Percentiles rank a stretch among this genome's conserved stretches.
Evolutionary conservation across 345 rosid species (phyloP).

Genomic region (Angophora floribunda): DNA sequence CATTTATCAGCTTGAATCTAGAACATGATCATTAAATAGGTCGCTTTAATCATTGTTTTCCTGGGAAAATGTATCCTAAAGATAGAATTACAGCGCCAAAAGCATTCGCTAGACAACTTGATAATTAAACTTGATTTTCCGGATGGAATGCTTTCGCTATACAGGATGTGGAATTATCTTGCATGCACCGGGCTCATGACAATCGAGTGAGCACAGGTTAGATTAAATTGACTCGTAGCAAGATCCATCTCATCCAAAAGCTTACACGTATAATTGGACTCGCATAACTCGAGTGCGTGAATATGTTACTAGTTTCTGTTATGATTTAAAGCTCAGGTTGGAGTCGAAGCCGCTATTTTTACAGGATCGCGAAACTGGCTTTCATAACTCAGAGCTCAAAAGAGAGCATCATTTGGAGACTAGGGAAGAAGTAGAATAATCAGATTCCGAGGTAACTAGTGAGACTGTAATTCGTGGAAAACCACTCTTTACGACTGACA

Average conservation of each 20-base stretch:
- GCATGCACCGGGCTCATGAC: background rate
- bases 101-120: background rate
- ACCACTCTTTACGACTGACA: background rate
- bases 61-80: background rate
- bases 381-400: background rate
- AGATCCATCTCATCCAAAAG: background rate
- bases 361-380: background rate
- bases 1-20: background rate
- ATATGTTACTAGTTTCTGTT: background rate
- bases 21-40: background rate
- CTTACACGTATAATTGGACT: background rate
- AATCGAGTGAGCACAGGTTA: background rate
- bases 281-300: fast-evolving
- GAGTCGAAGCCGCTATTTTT: background rate
- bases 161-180: background rate
- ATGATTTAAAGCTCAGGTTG: background rate
- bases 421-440: background rate
- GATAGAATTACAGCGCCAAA: background rate
- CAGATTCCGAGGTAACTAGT: background rate
- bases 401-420: background rate
- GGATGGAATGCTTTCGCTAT: background rate
- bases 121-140: background rate
- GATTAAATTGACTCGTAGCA: background rate
- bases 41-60: background rate
- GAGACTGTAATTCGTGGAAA: background rate